Base-by-base conservation (phyloP, 2,329 filamentous ascomycete species). In the Emergomyces pasteurianus region DNA sequence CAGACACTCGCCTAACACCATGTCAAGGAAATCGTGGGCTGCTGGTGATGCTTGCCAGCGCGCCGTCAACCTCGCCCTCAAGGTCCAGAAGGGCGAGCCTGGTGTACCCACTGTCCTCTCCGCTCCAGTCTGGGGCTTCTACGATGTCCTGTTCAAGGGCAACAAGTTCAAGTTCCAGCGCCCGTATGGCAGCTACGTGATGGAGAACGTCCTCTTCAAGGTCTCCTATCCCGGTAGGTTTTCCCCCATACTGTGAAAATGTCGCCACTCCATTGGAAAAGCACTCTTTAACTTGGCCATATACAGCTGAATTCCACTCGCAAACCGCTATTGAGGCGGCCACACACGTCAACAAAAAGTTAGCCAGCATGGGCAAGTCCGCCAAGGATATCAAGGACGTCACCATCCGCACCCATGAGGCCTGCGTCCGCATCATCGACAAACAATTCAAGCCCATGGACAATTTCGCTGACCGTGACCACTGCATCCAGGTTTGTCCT, bases 151-250 rank as follows among this genome's bases (percentile, higher is more conserved):
- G 65, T 99, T 97, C 83, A 90, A 92, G 80, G 91, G 91, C 78
- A 90, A 95, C 71, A 89, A 89, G 77, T 99, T 99, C 75, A 81
- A 91, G 76, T 99, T 96, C 83, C 92, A 97, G 82, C 86, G 94
- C 65, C 86, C 87, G 62, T 99, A 99, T 73, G 92, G 92, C 73
- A 95, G 89, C 81, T 99, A 99, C 77, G 94, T 99, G 67, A 99
- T 99, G 94, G 94, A 99, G 85, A 99, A 97, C 72, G 91, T 99
- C 63, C 86, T 99, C 65, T 99, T 99, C 87, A 99, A 99, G 85
- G 94, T 99, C 63, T 99, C 94, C 53, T 97, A 96, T 76, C 92
- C 92, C 72, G 89, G 89, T 90, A 80, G 74, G 83, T 72, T 43
- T 58, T 38, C 57, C 57, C 50, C 47, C 36, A 9, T 26, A 23